These are phyloP conservation scores for Brettanomyces naardenensis DNA, from an alignment of 805 yeast species.

Conservation along the genomic window DNA sequence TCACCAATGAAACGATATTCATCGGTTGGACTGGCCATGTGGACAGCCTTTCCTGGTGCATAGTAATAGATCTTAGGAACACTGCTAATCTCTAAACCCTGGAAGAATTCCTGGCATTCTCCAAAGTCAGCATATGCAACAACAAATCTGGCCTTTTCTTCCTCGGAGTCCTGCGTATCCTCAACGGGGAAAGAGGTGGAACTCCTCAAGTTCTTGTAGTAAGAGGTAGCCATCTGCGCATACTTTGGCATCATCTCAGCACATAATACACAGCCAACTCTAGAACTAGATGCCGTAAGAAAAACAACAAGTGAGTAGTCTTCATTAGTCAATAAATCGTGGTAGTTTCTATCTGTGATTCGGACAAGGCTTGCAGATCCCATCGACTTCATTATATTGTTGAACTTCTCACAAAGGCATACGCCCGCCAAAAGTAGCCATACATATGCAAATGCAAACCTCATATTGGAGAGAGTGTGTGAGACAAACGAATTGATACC, in stretches of 20 bases:
- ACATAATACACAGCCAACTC: slow-evolving; percentile 75
- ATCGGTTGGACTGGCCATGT: slow-evolving; percentile 14
- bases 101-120: slow-evolving; percentile 46
- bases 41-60: slow-evolving; percentile 20
- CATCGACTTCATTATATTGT: slow-evolving; percentile 9
- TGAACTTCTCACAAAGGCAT: slow-evolving; percentile 10
- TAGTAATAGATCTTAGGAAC: slow-evolving; percentile 65
- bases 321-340: slow-evolving; percentile 47
- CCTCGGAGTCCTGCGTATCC: slow-evolving; percentile 16
- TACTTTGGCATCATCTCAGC: slow-evolving; percentile 58
- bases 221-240: slow-evolving; percentile 53
- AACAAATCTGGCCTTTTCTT: slow-evolving; percentile 30
- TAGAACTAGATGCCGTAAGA: slow-evolving; percentile 66
- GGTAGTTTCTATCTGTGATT: slow-evolving; percentile 54
- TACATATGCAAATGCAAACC: background rate
- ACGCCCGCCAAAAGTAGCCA: background rate
- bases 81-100: slow-evolving; percentile 46
- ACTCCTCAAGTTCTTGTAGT: slow-evolving; percentile 36
- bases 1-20: slow-evolving; percentile 42
- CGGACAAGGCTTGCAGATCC: slow-evolving; percentile 4
- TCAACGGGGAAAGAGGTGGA: slow-evolving; percentile 46
- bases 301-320: slow-evolving; percentile 60
- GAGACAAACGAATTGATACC: too few relatives aligned
- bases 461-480: too few relatives aligned
- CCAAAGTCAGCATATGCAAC: slow-evolving; percentile 72